These are phyloP conservation scores for Mycena crocata DNA, from an alignment of 768 basidiomycete genomes.

Conservation along the genomic window DNA sequence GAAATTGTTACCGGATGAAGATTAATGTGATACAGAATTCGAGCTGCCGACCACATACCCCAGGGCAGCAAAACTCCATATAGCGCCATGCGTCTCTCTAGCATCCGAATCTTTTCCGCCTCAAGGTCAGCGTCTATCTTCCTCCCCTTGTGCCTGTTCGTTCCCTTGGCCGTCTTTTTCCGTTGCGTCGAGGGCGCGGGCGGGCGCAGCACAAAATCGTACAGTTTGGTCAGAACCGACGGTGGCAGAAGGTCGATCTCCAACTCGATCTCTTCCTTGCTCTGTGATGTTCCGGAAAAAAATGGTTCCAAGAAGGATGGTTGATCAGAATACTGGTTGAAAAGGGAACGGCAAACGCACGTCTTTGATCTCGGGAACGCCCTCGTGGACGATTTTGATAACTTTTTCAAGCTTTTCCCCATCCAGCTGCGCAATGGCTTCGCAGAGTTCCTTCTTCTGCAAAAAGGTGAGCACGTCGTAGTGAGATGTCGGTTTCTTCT, in stretches of 20 bases:
- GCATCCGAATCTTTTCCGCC: slow-evolving; percentile 91
- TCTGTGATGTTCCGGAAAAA: slow-evolving; percentile 57
- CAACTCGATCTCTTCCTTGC: slow-evolving; percentile 97
- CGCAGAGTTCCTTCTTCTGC: slow-evolving; percentile 98
- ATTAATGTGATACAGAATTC: slow-evolving; percentile 78
- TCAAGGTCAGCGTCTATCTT: slow-evolving; percentile 98
- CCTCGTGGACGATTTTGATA: slow-evolving; percentile 94
- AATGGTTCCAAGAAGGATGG: too few species aligned
- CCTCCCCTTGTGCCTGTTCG: slow-evolving; percentile 90
- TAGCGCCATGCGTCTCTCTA: slow-evolving; percentile 89
- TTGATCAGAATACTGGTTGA: slow-evolving; percentile 21
- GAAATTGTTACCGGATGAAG: slow-evolving; percentile 88
- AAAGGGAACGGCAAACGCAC: slow-evolving; percentile 60
- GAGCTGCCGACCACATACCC: slow-evolving; percentile 71
- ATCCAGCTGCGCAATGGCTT: slow-evolving; percentile 90
- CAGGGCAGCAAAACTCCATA: slow-evolving; percentile 62
- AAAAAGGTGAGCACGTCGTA: slow-evolving; percentile 91
- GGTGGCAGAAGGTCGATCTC: slow-evolving; percentile 95
- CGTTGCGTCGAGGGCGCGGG: slow-evolving; percentile 74
- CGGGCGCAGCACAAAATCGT: slow-evolving; percentile 93
- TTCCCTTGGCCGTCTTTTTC: slow-evolving; percentile 77
- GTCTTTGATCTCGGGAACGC: slow-evolving; percentile 92
- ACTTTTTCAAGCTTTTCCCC: slow-evolving; percentile 88
- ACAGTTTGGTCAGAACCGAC: slow-evolving; percentile 89
- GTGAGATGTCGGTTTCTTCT: slow-evolving; percentile 76